Conservation (phyloP, 768 basidiomycete genomes). For the Leccinum boreale region DNA sequence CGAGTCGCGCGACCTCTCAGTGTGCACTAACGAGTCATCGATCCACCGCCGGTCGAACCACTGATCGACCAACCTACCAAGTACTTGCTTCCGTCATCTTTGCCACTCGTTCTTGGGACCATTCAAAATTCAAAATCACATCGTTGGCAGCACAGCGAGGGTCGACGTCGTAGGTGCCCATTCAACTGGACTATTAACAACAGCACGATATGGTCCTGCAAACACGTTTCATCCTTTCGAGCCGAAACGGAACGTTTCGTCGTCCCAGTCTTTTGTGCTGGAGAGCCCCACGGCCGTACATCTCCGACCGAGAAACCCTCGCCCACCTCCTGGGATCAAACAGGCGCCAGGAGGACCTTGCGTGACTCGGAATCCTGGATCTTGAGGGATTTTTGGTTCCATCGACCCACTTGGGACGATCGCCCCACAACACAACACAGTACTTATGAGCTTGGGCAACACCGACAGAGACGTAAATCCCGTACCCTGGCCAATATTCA, state of each 20-base stretch:
- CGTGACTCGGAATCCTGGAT: background rate
- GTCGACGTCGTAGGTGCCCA: background rate
- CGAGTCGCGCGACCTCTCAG: background rate
- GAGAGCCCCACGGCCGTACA: background rate
- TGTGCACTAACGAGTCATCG: background rate
- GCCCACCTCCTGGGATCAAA: background rate
- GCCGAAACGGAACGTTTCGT: background rate
- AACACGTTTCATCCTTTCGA: conserved; percentile 11
- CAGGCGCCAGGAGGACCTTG: background rate
- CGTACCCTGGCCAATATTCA: background rate
- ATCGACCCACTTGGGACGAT: conserved; percentile 1
- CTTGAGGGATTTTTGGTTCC: background rate
- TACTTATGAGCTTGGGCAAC: background rate
- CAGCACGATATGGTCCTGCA: background rate
- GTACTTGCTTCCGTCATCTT: background rate
- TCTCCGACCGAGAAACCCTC: background rate
- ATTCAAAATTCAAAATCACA: conserved; percentile 10
- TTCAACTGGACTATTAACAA: conserved; percentile 11
- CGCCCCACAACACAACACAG: background rate
- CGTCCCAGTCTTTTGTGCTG: background rate
- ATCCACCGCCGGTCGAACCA: background rate
- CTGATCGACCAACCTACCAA: background rate
- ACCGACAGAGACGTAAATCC: conserved; percentile 15
- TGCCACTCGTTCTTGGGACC: background rate
- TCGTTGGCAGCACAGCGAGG: background rate